Evolutionary conservation across 148 eudicot genomes (phyloP).

Genomic region (Rhododendron molle): DNA sequence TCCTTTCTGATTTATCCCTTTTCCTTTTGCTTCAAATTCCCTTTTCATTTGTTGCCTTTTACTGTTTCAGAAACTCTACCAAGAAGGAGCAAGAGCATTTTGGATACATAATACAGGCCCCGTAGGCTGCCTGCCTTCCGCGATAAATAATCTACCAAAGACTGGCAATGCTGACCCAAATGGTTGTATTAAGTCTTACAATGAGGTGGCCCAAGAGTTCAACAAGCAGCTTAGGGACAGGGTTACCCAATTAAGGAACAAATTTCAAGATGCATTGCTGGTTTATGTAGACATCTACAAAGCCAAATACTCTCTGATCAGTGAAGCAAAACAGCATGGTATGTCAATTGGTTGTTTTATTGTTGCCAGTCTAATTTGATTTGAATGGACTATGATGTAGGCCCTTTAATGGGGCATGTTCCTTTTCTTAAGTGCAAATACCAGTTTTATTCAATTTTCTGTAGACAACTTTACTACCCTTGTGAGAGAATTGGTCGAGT

Average conservation of each 20-base stretch:
- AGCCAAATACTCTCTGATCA: conserved; percentile 17
- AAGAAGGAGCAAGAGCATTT: conserved; percentile 30
- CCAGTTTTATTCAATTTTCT: not conserved
- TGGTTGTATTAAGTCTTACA: conserved; percentile 12
- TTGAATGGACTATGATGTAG: not conserved
- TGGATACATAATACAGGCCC: conserved; percentile 45
- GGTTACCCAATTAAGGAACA: conserved; percentile 11
- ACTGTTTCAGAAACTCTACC: conserved; percentile 24
- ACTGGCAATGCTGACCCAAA: conserved; percentile 13
- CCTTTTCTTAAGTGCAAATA: not conserved
- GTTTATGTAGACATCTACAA: conserved; percentile 19
- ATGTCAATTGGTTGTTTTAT: not conserved
- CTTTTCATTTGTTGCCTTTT: not conserved
- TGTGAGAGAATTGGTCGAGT: not conserved
- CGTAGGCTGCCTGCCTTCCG: conserved; percentile 36
- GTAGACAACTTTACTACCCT: not conserved
- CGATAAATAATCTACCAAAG: conserved; percentile 14
- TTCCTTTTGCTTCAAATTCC: not conserved
- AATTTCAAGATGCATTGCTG: conserved; percentile 5
- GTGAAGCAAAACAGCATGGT: conserved; percentile 16
- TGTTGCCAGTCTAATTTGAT: not conserved
- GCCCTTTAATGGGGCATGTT: not conserved
- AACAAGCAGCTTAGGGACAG: conserved; percentile 17
- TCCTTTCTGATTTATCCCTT: not conserved
- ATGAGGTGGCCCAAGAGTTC: conserved; percentile 19